Conservation (phyloP, 257 asterid genomes). For the Pogostemon cablin region DNA sequence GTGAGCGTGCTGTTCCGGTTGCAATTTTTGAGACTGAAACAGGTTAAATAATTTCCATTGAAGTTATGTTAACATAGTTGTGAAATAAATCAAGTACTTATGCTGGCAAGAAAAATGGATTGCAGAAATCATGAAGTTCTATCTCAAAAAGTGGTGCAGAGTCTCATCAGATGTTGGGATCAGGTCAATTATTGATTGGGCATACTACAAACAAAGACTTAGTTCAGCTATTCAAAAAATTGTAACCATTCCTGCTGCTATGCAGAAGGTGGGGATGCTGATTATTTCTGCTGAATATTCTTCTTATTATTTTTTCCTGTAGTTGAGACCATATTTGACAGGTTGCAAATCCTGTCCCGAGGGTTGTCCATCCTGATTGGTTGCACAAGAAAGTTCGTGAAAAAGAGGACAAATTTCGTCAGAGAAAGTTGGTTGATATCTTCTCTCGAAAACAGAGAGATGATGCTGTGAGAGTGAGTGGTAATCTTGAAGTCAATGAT, state of each 20-base stretch:
- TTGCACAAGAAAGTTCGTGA: conserved; percentile 97
- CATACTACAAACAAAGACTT: conserved; percentile 94
- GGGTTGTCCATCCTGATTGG: conserved; percentile 99
- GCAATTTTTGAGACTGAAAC: conserved; percentile 95
- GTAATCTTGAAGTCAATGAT: conserved; percentile 38
- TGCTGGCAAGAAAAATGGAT: conserved; percentile 34
- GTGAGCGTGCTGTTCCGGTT: conserved; percentile 99
- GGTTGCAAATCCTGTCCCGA: conserved; percentile 99
- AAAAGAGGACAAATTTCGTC: conserved; percentile 96
- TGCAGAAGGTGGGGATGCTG: conserved; percentile 79
- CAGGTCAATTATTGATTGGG: conserved; percentile 97
- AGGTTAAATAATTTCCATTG: conserved; percentile 45
- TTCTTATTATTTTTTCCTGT: conserved; percentile 27
- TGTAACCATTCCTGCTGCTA: conserved; percentile 97
- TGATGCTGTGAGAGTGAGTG: conserved; percentile 39
- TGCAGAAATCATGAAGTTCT: conserved; percentile 84
- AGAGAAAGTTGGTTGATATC: conserved; percentile 82
- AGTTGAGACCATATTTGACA: conserved; percentile 46
- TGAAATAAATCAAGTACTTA: conserved; percentile 36
- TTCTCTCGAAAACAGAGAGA: conserved; percentile 57
- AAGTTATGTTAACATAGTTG: conserved; percentile 26
- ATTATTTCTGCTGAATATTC: conserved; percentile 12
- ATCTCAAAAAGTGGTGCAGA: conserved; percentile 97
- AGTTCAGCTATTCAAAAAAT: conserved; percentile 93
- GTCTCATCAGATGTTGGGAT: conserved; percentile 90